These are phyloP conservation scores for Rutidosis leptorrhynchoides DNA, from an alignment of 129 eudicot genomes.

Conservation along the genomic window DNA sequence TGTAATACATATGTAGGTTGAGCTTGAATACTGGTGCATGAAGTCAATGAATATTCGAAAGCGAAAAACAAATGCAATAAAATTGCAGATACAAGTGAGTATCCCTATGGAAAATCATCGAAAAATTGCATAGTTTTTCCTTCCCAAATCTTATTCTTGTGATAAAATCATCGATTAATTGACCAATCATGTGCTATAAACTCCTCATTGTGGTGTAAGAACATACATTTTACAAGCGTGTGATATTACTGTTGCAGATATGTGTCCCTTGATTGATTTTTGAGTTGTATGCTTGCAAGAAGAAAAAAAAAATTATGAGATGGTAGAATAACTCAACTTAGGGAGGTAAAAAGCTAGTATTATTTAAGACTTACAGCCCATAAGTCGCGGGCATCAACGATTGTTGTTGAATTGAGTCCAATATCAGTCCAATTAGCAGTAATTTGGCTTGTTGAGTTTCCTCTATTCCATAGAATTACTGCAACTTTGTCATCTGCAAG, in stretches of 20 bases:
- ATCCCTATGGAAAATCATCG: slow-evolving; percentile 4
- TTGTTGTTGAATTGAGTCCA: slow-evolving; percentile 50
- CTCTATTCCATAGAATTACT: slow-evolving; percentile 74
- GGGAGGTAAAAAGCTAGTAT: neutral
- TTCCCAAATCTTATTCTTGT: slow-evolving; percentile 20
- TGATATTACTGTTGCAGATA: slow-evolving; percentile 45
- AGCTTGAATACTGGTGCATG: slow-evolving; percentile 93
- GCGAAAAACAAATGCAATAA: slow-evolving; percentile 67
- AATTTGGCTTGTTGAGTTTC: slow-evolving; percentile 47
- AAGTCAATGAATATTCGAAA: slow-evolving; percentile 69
- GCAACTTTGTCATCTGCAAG: slow-evolving; percentile 49
- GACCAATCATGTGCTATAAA: neutral
- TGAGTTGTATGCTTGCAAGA: slow-evolving; percentile 59
- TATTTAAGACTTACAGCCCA: slow-evolving; percentile 56
- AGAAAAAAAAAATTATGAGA: no score
- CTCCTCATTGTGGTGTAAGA: slow-evolving; percentile 47
- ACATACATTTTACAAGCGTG: slow-evolving; percentile 71
- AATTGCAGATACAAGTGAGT: neutral
- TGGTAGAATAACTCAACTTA: neutral
- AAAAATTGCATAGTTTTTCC: slow-evolving; percentile 13
- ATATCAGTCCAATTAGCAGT: slow-evolving; percentile 81
- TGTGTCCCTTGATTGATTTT: slow-evolving; percentile 39
- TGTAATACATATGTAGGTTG: slow-evolving; percentile 49
- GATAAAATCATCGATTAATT: slow-evolving; percentile 10
- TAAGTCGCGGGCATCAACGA: slow-evolving; percentile 59